A percentile compares a stretch with the other conserved stretches of the same genome.
Evolutionary conservation across 352 stramenopile species (phyloP).

Genomic region (Phytophthora nicotianae): DNA sequence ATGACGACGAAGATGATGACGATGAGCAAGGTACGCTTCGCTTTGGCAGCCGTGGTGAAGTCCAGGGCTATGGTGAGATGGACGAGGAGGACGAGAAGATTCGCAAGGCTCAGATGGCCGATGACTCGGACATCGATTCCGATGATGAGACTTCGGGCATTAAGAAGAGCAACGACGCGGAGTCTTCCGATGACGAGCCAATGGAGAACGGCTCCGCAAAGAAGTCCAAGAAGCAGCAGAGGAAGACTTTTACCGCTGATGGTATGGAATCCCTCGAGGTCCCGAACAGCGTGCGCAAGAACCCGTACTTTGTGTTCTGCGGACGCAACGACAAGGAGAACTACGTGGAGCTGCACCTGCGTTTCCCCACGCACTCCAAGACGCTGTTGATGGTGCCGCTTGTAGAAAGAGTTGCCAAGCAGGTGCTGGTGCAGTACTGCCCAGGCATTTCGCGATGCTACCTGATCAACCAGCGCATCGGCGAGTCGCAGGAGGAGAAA

Average conservation of each 20-base stretch:
- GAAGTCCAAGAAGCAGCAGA: constrained; percentile 32
- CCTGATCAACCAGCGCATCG: constrained; percentile 88
- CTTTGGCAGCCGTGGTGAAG: constrained; percentile 81
- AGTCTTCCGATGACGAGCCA: constrained; percentile 45
- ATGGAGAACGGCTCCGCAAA: constrained; percentile 40
- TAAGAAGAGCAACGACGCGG: constrained; percentile 33
- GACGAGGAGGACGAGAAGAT: constrained; percentile 95
- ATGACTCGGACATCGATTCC: constrained; percentile 66
- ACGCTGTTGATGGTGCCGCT: constrained; percentile 90
- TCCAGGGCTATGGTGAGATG: constrained; percentile 90
- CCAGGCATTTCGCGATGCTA: constrained; percentile 90
- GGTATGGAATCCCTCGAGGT: constrained; percentile 82
- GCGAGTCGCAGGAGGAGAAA: constrained; percentile 78
- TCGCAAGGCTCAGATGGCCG: constrained; percentile 55
- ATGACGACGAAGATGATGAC: constrained; percentile 85
- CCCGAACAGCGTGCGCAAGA: constrained; percentile 79
- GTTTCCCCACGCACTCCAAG: constrained; percentile 89
- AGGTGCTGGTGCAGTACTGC: constrained; percentile 89
- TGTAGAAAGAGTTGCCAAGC: constrained; percentile 84
- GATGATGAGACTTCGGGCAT: constrained; percentile 53
- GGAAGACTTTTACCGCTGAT: constrained; percentile 52
- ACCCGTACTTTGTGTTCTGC: constrained; percentile 87
- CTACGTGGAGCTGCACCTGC: constrained; percentile 85
- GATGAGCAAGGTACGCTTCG: constrained; percentile 89
- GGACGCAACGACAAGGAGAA: constrained; percentile 80